These are phyloP conservation scores for Peronospora destructor DNA, from an alignment of 352 stramenopile species.

Conservation along the genomic window DNA sequence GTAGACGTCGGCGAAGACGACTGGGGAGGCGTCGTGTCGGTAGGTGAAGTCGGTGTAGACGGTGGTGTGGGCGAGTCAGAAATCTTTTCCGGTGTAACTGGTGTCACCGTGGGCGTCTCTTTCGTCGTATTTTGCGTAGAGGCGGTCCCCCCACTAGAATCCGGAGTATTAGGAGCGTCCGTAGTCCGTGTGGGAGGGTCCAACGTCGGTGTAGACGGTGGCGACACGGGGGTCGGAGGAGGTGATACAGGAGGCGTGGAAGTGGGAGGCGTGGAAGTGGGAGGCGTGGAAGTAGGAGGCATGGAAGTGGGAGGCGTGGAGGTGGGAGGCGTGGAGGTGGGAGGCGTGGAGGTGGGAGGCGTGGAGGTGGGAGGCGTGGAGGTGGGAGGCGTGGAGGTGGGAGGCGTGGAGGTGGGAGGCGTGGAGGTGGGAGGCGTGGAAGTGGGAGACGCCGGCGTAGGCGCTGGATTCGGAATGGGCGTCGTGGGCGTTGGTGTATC, in stretches of 20 bases:
- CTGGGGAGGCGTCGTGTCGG: constrained; percentile 17
- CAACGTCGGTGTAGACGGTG: background rate
- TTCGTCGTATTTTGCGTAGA: background rate
- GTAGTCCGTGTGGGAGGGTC: background rate
- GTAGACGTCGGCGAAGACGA: constrained; percentile 10
- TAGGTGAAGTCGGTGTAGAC: constrained; percentile 9
- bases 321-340: too few species aligned
- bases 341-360: too few species aligned
- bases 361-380: too few species aligned
- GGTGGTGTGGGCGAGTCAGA: background rate
- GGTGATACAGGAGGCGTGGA: background rate
- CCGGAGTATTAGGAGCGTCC: background rate
- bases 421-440: too few species aligned
- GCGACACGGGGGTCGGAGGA: background rate
- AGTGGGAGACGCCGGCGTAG: too few species aligned
- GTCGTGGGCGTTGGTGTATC: constrained; percentile 4
- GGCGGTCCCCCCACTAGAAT: background rate
- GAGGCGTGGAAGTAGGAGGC: too few species aligned
- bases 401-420: too few species aligned
- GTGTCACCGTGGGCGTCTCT: background rate
- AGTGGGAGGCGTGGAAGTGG: background rate
- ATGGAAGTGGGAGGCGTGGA: too few species aligned
- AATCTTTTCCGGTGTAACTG: background rate
- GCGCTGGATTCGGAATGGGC: too few species aligned
- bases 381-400: too few species aligned